Evolutionary conservation across 2,329 filamentous ascomycete genomes (phyloP), one percentile per base, ranked within the genome.

Genomic region (Cladosporium cucumerinum): DNA sequence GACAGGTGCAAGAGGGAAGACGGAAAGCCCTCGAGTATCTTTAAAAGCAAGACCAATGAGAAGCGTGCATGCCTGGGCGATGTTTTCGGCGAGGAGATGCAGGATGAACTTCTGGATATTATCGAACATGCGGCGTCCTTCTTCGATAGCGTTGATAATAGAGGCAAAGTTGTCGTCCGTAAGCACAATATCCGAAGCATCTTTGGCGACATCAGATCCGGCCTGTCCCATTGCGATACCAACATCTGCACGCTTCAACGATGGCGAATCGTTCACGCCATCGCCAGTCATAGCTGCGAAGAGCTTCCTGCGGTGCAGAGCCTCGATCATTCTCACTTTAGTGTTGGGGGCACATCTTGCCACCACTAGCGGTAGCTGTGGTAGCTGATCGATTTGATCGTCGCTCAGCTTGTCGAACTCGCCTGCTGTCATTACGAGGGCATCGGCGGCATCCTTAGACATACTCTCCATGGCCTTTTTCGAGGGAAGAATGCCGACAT

Each of bases 221-320:
- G 89, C 89, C 75, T 85, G 80, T 18, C 91, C 92, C 92, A 96
- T 95, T 62, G 91, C 91, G 69, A 95, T 96, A 67, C 91, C 92
- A 5, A 96, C 91, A 73, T 96, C 92, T 2, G 91, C 89, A 54
- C 86, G 85, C 70, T 92, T 91, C 39, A 96, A 82, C 4, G 90
- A 92, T 0, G 92, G 92, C 1, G 90, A 90, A 73, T 96, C 92
- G 73, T 96, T 96, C 67, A 95, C 92, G 49, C 92, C 92, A 71
- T 96, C 92, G 64, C 92, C 92, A 18, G 91, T 95, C 91, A 96
- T 95, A 65, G 91, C 91, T 76, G 89, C 91, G 76, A 90, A 94
- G 21, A 85, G 85, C 28, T 85, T 84, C 46, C 92, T 88, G 18
- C 92, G 86, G 69, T 93, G 90, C 18, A 96, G 84, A 6, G 92